Evolutionary conservation across 306 rosid genomes (phyloP).

Genomic region (Sicyos edulis): DNA sequence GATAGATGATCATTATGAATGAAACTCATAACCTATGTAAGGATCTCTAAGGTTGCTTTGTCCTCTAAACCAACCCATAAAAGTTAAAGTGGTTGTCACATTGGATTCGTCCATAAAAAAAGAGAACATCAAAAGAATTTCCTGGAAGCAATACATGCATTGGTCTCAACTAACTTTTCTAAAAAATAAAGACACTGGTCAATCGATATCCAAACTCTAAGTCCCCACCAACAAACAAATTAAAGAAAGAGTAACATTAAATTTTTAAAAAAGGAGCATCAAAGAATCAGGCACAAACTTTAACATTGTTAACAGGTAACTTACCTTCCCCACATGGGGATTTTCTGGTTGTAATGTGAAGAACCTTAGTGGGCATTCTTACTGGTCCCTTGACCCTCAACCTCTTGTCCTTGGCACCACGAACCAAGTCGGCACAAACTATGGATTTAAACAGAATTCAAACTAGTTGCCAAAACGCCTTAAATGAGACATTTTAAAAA

Average conservation of each 20-base stretch:
- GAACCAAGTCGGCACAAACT: conserved; percentile 79
- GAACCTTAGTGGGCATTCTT: conserved; percentile 87
- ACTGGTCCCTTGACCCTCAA: conserved; percentile 89
- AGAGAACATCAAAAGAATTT: neutral
- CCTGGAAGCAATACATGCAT: neutral
- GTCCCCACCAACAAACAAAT: neutral
- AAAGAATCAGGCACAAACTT: neutral
- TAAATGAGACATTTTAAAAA: neutral
- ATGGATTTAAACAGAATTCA: neutral
- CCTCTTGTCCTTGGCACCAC: conserved; percentile 82
- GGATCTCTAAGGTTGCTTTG: too few species aligned
- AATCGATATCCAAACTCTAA: neutral
- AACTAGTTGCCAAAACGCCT: neutral
- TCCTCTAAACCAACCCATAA: too few species aligned
- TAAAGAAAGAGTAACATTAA: too few species aligned
- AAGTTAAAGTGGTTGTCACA: too few species aligned
- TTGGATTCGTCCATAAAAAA: neutral
- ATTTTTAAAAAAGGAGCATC: too few species aligned
- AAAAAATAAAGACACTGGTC: neutral
- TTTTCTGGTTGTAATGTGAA: conserved; percentile 76
- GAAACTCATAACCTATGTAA: too few species aligned
- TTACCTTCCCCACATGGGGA: conserved; percentile 87
- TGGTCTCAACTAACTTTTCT: neutral
- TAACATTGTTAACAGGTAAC: neutral
- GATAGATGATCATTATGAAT: too few species aligned